Evolutionary conservation across 306 rosid genomes (phyloP), one percentile per base, ranked within the genome.

Genomic region (Rosa persica): DNA sequence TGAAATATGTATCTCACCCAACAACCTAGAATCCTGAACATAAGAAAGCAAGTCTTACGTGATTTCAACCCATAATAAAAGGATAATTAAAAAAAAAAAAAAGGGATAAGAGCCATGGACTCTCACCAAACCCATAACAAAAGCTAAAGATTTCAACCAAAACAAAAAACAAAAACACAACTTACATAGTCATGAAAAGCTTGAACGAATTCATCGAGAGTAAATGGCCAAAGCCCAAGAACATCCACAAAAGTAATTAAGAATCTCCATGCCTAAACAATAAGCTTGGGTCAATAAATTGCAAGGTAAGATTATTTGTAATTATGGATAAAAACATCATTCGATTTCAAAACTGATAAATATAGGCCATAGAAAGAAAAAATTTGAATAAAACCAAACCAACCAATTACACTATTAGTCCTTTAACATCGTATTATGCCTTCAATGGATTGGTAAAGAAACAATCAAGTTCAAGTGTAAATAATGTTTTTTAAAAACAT

Each of bases 111-210:
- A 52, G 1, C 8, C 19, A 4, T 12, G 30, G 62, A 57, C 22
- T 70, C 69, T 68, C 48, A 55, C 75, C 75, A 61, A 72, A 51
- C 69, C 67, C 69, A 78, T 52, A 61, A 75, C 20, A 39, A 42
- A 12, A 67, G 19, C 48, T 25, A 58, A 55, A 76, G 47, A 27
- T 44, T 13, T 8, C 38, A 25, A 44, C 70, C 79, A 19, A 44
- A 39, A 39, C 6, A 39, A 39, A 42, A 42, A 65, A 51, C n/a
- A 19, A 80, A 20, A 47, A 47, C 5, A 60, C 48, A 42, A 65
- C 93, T 81, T 84, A 93, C 96, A 81, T 90, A 85, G 70, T 93
- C 97, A 85, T 93, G 97, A 81, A 90, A 89, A 73, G 97, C 93
- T 86, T 90, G 97, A 52, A 89, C n/a, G 69, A 93, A 86, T 79